phyloP scores from a whole-genome alignment of 768 basidiomycete genomes.

The Russula sp. region DNA sequence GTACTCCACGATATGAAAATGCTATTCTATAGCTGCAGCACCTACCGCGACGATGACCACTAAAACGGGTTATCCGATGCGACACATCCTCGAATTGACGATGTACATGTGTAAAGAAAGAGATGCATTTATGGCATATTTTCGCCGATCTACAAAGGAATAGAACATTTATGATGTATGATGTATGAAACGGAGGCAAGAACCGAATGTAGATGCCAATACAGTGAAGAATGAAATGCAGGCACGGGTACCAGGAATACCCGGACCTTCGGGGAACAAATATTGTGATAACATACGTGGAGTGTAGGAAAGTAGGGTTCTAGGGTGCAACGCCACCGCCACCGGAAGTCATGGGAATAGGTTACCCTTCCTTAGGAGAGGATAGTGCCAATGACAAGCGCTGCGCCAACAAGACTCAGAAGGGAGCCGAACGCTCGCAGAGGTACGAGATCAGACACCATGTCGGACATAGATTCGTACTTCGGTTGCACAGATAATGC shows the following conservation, averaged over 20 bases:
- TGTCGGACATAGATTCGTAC: slow-evolving; percentile 18
- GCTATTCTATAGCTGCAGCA: neutral
- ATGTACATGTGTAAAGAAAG: neutral
- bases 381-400: slow-evolving; percentile 29
- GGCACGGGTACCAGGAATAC: neutral
- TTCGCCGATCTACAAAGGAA: neutral
- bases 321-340: slow-evolving; percentile 5
- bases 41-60: neutral
- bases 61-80: neutral
- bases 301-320: neutral
- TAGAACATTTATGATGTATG: neutral
- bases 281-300: neutral
- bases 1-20: neutral
- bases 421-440: slow-evolving; percentile 28
- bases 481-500: slow-evolving; percentile 17
- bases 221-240: neutral
- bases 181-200: neutral
- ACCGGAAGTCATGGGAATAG: neutral
- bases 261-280: neutral
- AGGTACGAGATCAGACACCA: slow-evolving; percentile 26
- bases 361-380: slow-evolving; percentile 20
- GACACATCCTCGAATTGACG: neutral
- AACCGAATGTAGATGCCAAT: neutral
- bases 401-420: slow-evolving; percentile 28
- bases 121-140: slow-evolving; percentile 16